Evolutionary conservation across 306 rosid species (phyloP).

Genomic region (Glycyrrhiza uralensis): DNA sequence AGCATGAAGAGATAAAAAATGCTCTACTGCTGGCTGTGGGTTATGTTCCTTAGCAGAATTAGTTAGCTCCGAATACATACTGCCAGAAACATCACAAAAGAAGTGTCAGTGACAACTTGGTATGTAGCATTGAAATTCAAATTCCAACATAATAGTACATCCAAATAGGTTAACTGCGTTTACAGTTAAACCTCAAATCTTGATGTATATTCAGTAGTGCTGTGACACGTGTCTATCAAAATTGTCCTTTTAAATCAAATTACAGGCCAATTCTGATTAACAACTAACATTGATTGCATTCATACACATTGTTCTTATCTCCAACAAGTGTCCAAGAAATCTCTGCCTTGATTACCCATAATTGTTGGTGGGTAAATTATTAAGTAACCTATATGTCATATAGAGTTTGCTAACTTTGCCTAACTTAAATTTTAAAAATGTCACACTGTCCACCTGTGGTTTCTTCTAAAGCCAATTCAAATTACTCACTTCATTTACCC

Average conservation of each 20-base stretch:
- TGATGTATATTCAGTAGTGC: background rate
- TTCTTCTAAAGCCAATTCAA: background rate
- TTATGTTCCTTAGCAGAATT: slow-evolving; percentile 78
- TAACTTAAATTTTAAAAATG: background rate
- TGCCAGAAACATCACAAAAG: slow-evolving; percentile 43
- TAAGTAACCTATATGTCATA: background rate
- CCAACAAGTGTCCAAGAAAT: slow-evolving; percentile 10
- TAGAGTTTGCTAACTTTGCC: background rate
- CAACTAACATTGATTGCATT: background rate
- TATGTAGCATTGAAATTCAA: background rate
- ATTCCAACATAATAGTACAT: background rate
- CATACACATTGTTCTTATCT: slow-evolving; percentile 12
- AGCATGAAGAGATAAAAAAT: slow-evolving; percentile 74
- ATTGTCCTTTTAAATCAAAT: background rate
- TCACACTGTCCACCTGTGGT: background rate
- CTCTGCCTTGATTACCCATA: background rate
- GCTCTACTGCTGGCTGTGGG: slow-evolving; percentile 93
- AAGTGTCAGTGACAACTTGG: slow-evolving; percentile 29
- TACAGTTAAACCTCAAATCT: background rate
- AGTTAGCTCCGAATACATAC: slow-evolving; percentile 71
- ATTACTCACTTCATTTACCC: background rate
- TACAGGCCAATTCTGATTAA: background rate
- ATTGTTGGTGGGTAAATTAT: background rate
- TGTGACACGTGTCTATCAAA: slow-evolving; percentile 3
- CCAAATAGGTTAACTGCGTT: background rate